phyloP scores from a whole-genome alignment of 768 basidiomycete genomes.

The Leccinum barrowsii region DNA sequence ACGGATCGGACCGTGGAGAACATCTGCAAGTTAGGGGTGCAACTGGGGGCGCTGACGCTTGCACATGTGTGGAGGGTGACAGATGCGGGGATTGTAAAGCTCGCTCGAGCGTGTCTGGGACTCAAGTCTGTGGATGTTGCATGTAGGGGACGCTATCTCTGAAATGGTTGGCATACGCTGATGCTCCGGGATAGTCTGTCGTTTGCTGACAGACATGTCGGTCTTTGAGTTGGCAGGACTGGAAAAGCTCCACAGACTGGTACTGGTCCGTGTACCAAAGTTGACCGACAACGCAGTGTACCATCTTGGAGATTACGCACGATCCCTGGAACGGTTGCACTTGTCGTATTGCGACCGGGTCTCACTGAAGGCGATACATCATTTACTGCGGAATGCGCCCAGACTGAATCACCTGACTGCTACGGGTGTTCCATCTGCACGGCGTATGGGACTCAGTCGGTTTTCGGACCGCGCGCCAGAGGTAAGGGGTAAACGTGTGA shows the following conservation, averaged over 20 bases:
- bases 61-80: constrained; percentile 81
- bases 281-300: constrained; percentile 83
- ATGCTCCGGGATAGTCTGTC: constrained; percentile 56
- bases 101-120: constrained; percentile 68
- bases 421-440: constrained; percentile 76
- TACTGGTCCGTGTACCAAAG: constrained; percentile 75
- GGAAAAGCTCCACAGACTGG: constrained; percentile 67
- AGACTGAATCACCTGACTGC: constrained; percentile 71
- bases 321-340: constrained; percentile 73
- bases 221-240: constrained; percentile 77
- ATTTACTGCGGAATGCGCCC: constrained; percentile 56
- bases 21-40: constrained; percentile 67
- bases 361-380: constrained; percentile 71
- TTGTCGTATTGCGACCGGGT: constrained; percentile 84
- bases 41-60: constrained; percentile 76
- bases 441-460: constrained; percentile 61
- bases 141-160: constrained; percentile 47
- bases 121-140: constrained; percentile 84
- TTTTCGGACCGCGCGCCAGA: constrained; percentile 74
- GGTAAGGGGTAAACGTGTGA: constrained; percentile 36
- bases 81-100: constrained; percentile 63
- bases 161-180: constrained; percentile 6
- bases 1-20: constrained; percentile 69
- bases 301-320: constrained; percentile 70
- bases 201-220: constrained; percentile 78